Evolutionary conservation across 2,329 filamentous ascomycete genomes (phyloP), one percentile per base, ranked within the genome.

Genomic region (Chalara sp.): DNA sequence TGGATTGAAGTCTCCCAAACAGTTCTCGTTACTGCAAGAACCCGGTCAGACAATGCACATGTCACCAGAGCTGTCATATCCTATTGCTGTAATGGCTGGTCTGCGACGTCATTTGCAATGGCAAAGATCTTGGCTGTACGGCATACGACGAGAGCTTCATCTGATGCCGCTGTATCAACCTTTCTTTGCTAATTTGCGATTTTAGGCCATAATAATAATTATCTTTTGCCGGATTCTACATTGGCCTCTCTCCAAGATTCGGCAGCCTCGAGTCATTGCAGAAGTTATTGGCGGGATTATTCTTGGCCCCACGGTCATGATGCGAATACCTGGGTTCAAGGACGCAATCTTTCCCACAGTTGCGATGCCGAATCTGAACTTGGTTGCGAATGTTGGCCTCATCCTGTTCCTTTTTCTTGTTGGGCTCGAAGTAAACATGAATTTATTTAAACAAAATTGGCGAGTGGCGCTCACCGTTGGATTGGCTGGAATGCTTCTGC

Each of bases 361-460:
- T 1, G 90, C 88, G 2, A 87, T 95, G 67, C 83, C 88, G 2
- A 82, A 84, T 48, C 73, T 96, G 46, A 84, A 73, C 59, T 78
- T 91, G 49, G 87, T 89, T 43, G 89, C 90, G 43, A 95, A 93
- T 59, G 70, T 96, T 4, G 90, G 90, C 5, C 72, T 96, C 48
- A 79, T 95, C 11, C 75, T 96, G 6, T 95, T 93, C 65, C 73
- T 96, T 35, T 96, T 96, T 68, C 75, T 95, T 52, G 89, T 95
- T 29, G 90, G 89, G 2, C 75, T 96, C 3, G 90, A 96, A 70
- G 89, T 91, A 43, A 89, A 96, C 63, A 73, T 95, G 41, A 79
- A 86, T 40, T 83, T 89, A 61, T 78, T 95, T 53, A 68, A 83
- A 31, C 82, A 78, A 61, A 95, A 95, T 63, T 95, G 89, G 89